Evolutionary conservation across 495 filamentous ascomycete genomes (phyloP), one percentile per base, ranked within the genome.

Genomic region (Melanomma pulvis-pyrius): DNA sequence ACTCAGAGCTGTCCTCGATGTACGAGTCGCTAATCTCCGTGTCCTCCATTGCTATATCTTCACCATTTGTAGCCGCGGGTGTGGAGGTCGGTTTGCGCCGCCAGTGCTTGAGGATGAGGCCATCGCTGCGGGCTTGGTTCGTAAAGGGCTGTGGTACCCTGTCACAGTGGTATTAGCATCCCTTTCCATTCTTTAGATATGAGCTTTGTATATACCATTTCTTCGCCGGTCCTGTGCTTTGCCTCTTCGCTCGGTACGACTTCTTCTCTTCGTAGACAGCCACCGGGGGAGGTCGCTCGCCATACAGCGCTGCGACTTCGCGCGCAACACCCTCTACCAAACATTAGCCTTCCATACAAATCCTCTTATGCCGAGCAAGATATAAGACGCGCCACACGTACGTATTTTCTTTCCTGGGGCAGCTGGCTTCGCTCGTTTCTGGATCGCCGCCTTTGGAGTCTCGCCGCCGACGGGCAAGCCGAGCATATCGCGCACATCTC

Each of bases 101-200:
- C 90, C 90, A 93, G 77, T 93, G 90, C 57, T 81, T 80, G 52
- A 93, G 75, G 24, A 88, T 79, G 12, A 92, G 77, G 25, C 79
- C 77, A 54, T 85, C 82, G 50, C 73, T 80, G 61, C 87, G 81
- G 12, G 87, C 86, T 21, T 75, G 75, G 65, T 90, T 90, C 5
- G 75, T 77, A 70, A 90, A 90, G 0, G 81, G 81, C 8, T 79
- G 60, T 21, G 58, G 65, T n/a, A 71, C 51, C 69, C 68, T 71
- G 36, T 5, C 32, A 77, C 78, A 83, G 81, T 46, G 75, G 83
- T 81, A 55, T 86, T 29, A 69, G 67, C 48, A 57, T 28, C 21
- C 17, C 19, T 0, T 12, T 22, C 30, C 9, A 51, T 44, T 51
- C 7, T 22, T 12, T 59, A 29, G 56, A 13, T 48, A 34, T 32